Evolutionary conservation across 305 asterid genomes (phyloP).

Genomic region (Andrographis paniculata): DNA sequence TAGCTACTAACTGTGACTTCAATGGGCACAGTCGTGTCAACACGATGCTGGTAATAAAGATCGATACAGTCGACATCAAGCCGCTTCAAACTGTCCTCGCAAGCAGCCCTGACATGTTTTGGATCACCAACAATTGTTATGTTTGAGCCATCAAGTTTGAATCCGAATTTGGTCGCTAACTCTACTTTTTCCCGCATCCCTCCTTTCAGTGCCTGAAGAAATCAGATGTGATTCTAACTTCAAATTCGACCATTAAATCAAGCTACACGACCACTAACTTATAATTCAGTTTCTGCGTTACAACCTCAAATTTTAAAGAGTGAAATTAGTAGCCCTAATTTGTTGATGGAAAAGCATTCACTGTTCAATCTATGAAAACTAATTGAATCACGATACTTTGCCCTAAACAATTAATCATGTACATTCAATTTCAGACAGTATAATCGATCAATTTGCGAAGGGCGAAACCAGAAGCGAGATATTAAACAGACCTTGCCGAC

Average conservation of each 20-base stretch:
- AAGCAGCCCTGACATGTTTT: constrained; percentile 25
- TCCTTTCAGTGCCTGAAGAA: constrained; percentile 28
- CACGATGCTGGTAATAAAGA: constrained; percentile 34
- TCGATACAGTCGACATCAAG: constrained; percentile 38
- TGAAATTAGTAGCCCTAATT: too few relatives aligned
- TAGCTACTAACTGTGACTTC: constrained; percentile 48
- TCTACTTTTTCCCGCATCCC: constrained; percentile 25
- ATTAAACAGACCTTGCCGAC: constrained; percentile 6
- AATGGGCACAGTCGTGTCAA: constrained; percentile 34
- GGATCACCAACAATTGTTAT: constrained; percentile 29
- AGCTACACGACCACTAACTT: too few relatives aligned
- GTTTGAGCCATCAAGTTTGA: constrained; percentile 9
- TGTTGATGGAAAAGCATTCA: too few relatives aligned
- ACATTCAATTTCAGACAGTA: too few relatives aligned
- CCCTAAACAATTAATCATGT: too few relatives aligned
- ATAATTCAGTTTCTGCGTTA: too few relatives aligned
- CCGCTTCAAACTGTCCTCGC: constrained; percentile 39
- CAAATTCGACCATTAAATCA: too few relatives aligned
- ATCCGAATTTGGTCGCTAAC: constrained; percentile 31
- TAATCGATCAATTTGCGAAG: too few relatives aligned
- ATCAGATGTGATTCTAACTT: too few relatives aligned
- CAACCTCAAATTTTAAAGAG: too few relatives aligned
- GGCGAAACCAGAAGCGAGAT: neutral
- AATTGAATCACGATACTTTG: too few relatives aligned
- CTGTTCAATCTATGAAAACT: too few relatives aligned